phyloP scores from a whole-genome alignment of 495 filamentous ascomycete genomes.

The Hypoxylon fragiforme region DNA sequence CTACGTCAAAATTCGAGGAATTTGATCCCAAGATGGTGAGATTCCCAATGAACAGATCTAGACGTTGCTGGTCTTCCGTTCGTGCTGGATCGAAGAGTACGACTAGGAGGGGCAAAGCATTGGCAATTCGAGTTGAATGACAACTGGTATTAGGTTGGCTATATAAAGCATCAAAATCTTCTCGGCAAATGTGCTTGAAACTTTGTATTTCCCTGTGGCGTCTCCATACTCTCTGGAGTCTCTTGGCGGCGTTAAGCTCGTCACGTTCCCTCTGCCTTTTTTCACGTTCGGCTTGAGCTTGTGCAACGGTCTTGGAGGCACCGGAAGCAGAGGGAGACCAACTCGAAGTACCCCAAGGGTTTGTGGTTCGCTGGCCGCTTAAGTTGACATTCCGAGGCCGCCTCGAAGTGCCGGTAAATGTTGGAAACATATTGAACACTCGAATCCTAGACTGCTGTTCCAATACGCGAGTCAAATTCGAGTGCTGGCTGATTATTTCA shows the following conservation, averaged over 20 bases:
- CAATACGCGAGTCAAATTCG: neutral
- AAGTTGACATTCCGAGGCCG: constrained; percentile 91
- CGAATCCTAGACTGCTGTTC: constrained; percentile 1
- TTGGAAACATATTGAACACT: constrained; percentile 71
- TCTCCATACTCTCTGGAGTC: constrained; percentile 83
- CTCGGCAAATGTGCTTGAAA: constrained; percentile 61
- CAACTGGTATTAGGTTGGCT: constrained; percentile 1
- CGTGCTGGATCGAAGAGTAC: constrained; percentile 34
- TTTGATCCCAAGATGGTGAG: constrained; percentile 22
- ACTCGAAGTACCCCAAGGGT: constrained; percentile 67
- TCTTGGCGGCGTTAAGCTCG: constrained; percentile 70
- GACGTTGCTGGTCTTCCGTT: constrained; percentile 41
- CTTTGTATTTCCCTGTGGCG: constrained; percentile 67
- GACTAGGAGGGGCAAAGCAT: constrained; percentile 43
- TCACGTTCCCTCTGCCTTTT: constrained; percentile 82
- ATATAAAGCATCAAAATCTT: constrained; percentile 67
- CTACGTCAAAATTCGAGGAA: constrained; percentile 34
- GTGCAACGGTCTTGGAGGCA: constrained; percentile 74
- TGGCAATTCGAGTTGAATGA: constrained; percentile 30
- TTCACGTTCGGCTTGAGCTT: constrained; percentile 81
- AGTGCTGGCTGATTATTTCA: neutral
- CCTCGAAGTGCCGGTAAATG: constrained; percentile 85
- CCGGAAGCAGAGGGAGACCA: constrained; percentile 56
- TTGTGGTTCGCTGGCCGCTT: constrained; percentile 72
- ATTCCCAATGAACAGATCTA: constrained; percentile 43